phyloP scores from a whole-genome alignment of 2,329 filamentous ascomycete species.

The Xylariaceae sp. region DNA sequence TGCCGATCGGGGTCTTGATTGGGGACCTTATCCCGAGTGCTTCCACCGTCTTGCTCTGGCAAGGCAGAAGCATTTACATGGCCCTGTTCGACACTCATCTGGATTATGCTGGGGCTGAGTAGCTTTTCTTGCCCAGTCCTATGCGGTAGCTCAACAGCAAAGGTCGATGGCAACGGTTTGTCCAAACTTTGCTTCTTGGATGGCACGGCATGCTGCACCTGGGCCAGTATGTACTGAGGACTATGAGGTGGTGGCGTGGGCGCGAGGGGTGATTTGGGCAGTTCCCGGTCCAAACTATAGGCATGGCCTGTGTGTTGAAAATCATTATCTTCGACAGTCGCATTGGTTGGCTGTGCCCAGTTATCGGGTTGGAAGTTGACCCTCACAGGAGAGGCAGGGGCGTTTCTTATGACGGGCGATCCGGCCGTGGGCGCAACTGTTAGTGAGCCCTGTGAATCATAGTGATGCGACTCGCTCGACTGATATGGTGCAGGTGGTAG shows the following conservation, averaged over 20 bases:
- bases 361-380: slow-evolving; percentile 60
- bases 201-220: slow-evolving; percentile 24
- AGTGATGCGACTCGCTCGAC: slow-evolving; percentile 39
- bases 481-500: slow-evolving; percentile 44
- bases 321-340: slow-evolving; percentile 53
- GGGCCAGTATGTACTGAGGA: slow-evolving; percentile 30
- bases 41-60: slow-evolving; percentile 28
- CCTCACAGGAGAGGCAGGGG: slow-evolving; percentile 61
- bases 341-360: slow-evolving; percentile 59
- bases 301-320: slow-evolving; percentile 27
- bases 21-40: slow-evolving; percentile 28
- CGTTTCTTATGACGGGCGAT: slow-evolving; percentile 54
- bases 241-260: slow-evolving; percentile 49
- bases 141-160: slow-evolving; percentile 30
- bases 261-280: slow-evolving; percentile 44
- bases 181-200: slow-evolving; percentile 24
- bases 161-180: slow-evolving; percentile 29
- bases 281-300: slow-evolving; percentile 36
- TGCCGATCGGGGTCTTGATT: slow-evolving; percentile 48
- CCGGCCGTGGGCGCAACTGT: slow-evolving; percentile 32
- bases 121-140: slow-evolving; percentile 32
- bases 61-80: slow-evolving; percentile 21
- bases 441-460: slow-evolving; percentile 18
- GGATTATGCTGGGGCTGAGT: slow-evolving; percentile 21
- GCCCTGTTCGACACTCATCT: slow-evolving; percentile 23